These are phyloP conservation scores for Cetradonia linearis DNA, from an alignment of 495 filamentous ascomycete genomes.

Conservation along the genomic window DNA sequence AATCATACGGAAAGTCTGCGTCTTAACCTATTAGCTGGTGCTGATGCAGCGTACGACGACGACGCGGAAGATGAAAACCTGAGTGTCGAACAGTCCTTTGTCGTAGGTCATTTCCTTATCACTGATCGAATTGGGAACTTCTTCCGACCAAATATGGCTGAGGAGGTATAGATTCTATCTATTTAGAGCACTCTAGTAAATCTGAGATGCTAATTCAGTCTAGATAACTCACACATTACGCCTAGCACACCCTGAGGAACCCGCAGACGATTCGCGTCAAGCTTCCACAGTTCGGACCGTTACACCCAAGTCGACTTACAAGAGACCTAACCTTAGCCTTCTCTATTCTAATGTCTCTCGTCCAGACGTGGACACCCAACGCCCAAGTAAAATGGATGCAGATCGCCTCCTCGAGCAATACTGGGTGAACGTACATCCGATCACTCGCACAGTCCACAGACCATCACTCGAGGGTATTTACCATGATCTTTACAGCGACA, in stretches of 20 bases:
- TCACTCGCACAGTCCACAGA: conserved; percentile 53
- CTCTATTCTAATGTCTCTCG: neutral
- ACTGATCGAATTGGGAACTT: conserved; percentile 57
- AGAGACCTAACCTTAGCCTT: neutral
- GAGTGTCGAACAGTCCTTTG: conserved; percentile 58
- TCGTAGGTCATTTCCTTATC: conserved; percentile 57
- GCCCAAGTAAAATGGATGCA: neutral
- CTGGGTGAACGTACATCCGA: conserved; percentile 49
- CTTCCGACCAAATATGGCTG: conserved; percentile 45
- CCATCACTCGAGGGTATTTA: conserved; percentile 56
- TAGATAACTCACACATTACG: neutral
- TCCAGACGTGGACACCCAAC: neutral
- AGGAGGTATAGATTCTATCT: conserved; percentile 41
- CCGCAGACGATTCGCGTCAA: neutral
- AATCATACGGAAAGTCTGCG: conserved; percentile 18
- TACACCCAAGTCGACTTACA: neutral
- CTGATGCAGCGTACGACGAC: conserved; percentile 59
- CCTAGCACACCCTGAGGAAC: neutral
- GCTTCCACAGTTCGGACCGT: neutral
- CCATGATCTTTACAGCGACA: conserved; percentile 46
- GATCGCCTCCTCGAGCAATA: conserved; percentile 37
- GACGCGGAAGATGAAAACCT: conserved; percentile 34
- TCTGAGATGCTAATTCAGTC: neutral
- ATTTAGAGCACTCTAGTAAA: neutral
- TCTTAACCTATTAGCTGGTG: conserved; percentile 36